Evolutionary conservation across 2,329 filamentous ascomycete genomes (phyloP).

Genomic region (Dactylellina leptospora): DNA sequence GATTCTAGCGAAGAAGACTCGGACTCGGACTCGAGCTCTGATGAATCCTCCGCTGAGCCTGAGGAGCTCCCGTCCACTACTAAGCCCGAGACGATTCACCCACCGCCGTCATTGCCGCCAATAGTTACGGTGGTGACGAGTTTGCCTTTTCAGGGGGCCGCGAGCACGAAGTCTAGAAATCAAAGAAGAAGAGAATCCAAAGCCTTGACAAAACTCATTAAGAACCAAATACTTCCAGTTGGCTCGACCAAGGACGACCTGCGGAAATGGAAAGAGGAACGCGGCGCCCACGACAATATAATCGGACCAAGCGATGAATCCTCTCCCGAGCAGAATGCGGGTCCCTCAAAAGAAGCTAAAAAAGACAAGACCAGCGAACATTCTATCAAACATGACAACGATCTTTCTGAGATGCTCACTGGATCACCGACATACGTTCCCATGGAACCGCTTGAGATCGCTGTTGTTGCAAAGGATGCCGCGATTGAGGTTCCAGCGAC

Average conservation of each 20-base stretch:
- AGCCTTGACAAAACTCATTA: conserved; percentile 30
- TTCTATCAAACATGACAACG: not conserved
- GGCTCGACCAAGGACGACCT: conserved; percentile 46
- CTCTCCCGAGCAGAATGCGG: too few species aligned
- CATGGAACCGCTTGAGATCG: conserved; percentile 36
- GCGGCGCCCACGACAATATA: not conserved
- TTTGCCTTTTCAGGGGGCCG: conserved; percentile 26
- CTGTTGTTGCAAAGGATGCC: conserved; percentile 19
- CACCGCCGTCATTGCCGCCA: not conserved
- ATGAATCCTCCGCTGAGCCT: conserved; percentile 20
- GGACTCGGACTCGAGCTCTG: conserved; percentile 22
- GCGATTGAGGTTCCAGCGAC: conserved; percentile 22
- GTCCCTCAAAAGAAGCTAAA: too few species aligned
- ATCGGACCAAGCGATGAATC: too few species aligned
- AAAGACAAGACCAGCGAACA: too few species aligned
- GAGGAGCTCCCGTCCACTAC: conserved; percentile 37
- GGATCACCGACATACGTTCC: conserved; percentile 36
- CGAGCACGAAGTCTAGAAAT: conserved; percentile 44
- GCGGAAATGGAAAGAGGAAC: conserved; percentile 23
- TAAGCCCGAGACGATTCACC: not conserved
- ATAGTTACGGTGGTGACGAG: not conserved
- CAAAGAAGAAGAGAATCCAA: conserved; percentile 38
- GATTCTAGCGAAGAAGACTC: conserved; percentile 10
- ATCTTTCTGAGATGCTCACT: not conserved
- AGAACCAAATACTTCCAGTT: conserved; percentile 20